phyloP scores from a whole-genome alignment of 805 yeast species.

The Starmerella bombi region DNA sequence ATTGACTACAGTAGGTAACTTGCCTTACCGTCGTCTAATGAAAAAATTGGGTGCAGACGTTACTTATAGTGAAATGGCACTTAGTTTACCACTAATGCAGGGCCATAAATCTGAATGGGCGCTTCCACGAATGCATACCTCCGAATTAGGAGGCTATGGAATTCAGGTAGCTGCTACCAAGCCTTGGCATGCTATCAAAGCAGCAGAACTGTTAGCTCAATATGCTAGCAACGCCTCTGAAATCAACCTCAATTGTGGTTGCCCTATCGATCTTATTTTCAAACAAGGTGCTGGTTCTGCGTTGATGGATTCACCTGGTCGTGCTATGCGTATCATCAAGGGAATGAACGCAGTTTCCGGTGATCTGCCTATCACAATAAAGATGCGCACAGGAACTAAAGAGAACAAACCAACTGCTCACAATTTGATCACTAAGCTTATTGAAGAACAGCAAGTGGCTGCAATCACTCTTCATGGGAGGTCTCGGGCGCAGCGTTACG shows the following conservation, averaged over 20 bases:
- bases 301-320: conserved; percentile 75
- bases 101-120: conserved; percentile 98
- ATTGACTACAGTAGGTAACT: conserved; percentile 91
- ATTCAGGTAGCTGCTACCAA: conserved; percentile 85
- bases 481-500: conserved; percentile 89
- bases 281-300: conserved; percentile 95
- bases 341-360: conserved; percentile 83
- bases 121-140: conserved; percentile 69
- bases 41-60: conserved; percentile 79
- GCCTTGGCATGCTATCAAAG: conserved; percentile 87
- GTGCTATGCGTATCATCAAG: conserved; percentile 60
- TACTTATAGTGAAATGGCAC: conserved; percentile 93
- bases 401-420: conserved; percentile 85
- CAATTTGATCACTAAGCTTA: conserved; percentile 52
- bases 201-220: conserved; percentile 63
- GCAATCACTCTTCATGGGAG: conserved; percentile 94
- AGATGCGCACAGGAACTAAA: conserved; percentile 80
- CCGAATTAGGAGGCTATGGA: conserved; percentile 81
- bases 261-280: conserved; percentile 92
- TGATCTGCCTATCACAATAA: conserved; percentile 84
- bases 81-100: conserved; percentile 69
- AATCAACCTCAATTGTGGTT: conserved; percentile 86
- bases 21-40: conserved; percentile 91
- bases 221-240: conserved; percentile 57
- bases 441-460: conserved; percentile 69